phyloP scores from a whole-genome alignment of 192 early-diverging fungal species.

The Coemansia sp. region DNA sequence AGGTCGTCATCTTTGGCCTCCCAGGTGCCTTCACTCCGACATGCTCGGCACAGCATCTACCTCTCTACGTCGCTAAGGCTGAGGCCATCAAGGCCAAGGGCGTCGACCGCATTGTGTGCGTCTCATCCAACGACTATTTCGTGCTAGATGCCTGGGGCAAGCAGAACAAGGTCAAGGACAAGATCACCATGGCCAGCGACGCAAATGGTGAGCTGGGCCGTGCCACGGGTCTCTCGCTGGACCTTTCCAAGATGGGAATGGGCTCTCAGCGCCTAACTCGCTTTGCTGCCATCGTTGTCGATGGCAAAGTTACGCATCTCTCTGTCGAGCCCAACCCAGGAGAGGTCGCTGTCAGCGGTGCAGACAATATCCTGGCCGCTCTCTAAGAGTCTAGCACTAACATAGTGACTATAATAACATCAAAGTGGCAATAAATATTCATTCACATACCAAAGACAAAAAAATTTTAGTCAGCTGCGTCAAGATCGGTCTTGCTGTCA shows the following conservation, averaged over 20 bases:
- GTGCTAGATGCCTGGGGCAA: conserved; percentile 59
- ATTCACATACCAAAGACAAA: not conserved
- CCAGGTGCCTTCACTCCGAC: conserved; percentile 44
- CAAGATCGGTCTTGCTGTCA: conserved; percentile 55
- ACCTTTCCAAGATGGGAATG: conserved; percentile 59
- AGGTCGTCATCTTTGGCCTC: conserved; percentile 38
- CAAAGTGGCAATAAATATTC: too few species aligned
- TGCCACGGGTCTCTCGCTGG: conserved; percentile 64
- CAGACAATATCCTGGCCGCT: conserved; percentile 55
- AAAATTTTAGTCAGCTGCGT: conserved; percentile 36
- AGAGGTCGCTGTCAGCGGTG: conserved; percentile 59
- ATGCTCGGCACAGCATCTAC: conserved; percentile 41
- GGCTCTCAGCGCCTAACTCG: conserved; percentile 65
- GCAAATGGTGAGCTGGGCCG: conserved; percentile 66
- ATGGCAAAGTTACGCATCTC: conserved; percentile 68
- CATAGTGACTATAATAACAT: not conserved
- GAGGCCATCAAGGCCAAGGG: conserved; percentile 40
- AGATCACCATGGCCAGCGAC: conserved; percentile 68
- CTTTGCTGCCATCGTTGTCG: conserved; percentile 66
- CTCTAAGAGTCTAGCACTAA: conserved; percentile 36
- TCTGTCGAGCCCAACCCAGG: conserved; percentile 58
- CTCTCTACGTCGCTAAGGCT: conserved; percentile 23
- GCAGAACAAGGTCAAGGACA: conserved; percentile 29
- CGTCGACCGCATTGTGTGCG: conserved; percentile 44
- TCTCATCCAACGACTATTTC: conserved; percentile 54